A percentile compares a stretch with the other conserved stretches of the same genome.
Conservation (phyloP, 768 basidiomycete genomes). For the Coprinopsis cinerea region DNA sequence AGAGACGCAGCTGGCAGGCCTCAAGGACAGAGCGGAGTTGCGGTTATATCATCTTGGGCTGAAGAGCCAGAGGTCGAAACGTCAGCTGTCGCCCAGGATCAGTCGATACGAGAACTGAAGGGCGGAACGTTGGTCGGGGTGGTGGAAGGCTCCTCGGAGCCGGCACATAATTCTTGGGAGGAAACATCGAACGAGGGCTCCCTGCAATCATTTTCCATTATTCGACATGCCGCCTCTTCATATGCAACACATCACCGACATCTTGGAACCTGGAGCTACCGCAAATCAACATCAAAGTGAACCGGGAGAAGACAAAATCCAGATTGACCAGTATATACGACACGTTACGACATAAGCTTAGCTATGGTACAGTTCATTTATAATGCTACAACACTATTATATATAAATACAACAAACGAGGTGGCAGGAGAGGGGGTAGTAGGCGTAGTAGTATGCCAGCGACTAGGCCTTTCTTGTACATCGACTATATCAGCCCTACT, state of each 20-base stretch:
- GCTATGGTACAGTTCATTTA: slow-evolving; percentile 3
- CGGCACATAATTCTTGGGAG: background rate
- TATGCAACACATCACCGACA: background rate
- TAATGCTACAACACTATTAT: slow-evolving; percentile 1
- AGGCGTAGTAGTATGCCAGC: background rate
- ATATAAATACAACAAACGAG: slow-evolving; percentile 2
- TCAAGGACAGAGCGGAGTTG: slow-evolving; percentile 24
- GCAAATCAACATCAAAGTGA: too few relatives aligned
- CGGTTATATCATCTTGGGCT: slow-evolving; percentile 36
- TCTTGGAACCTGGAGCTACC: too few relatives aligned
- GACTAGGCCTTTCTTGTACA: background rate
- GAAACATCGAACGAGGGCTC: background rate
- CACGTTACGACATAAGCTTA: background rate
- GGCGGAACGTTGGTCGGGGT: background rate
- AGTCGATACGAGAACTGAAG: slow-evolving; percentile 27
- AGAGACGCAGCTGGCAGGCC: slow-evolving; percentile 24
- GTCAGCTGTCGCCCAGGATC: slow-evolving; percentile 31
- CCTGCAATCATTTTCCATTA: background rate
- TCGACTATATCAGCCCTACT: slow-evolving; percentile 37
- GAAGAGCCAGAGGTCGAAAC: slow-evolving; percentile 32
- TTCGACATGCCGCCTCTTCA: background rate
- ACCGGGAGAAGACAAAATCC: too few relatives aligned
- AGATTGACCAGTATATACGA: background rate
- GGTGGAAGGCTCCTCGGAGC: too few relatives aligned
- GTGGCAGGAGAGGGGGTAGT: background rate